phyloP scores from a whole-genome alignment of 192 early-diverging fungal species.

The Entomortierella parvispora region DNA sequence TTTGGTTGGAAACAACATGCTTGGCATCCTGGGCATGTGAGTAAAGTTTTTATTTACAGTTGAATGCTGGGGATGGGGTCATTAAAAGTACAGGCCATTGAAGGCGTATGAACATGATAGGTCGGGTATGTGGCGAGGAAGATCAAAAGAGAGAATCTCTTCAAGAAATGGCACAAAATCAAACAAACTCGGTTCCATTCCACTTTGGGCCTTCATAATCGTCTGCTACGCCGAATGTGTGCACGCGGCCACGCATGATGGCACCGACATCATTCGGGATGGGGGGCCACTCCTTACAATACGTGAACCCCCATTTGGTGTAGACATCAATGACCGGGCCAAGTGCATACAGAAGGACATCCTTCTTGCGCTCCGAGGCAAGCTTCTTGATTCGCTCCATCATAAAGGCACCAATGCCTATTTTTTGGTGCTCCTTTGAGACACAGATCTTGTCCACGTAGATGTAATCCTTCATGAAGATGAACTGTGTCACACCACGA shows the following conservation, averaged over 20 bases:
- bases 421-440: slow-evolving; percentile 43
- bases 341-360: slow-evolving; percentile 51
- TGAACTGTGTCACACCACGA: slow-evolving; percentile 50
- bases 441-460: slow-evolving; percentile 58
- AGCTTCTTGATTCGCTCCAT: slow-evolving; percentile 42
- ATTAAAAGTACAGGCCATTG: too few relatives aligned
- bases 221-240: slow-evolving; percentile 27
- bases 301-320: slow-evolving; percentile 47
- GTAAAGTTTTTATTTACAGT: too few relatives aligned
- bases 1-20: too few relatives aligned
- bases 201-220: slow-evolving; percentile 33
- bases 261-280: slow-evolving; percentile 42
- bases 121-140: too few relatives aligned
- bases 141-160: too few relatives aligned
- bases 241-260: slow-evolving; percentile 47
- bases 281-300: slow-evolving; percentile 52
- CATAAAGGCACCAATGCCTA: slow-evolving; percentile 47
- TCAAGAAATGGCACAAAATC: too few relatives aligned
- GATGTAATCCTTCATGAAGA: slow-evolving; percentile 55
- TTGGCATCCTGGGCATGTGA: too few relatives aligned
- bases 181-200: slow-evolving; percentile 36
- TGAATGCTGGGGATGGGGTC: too few relatives aligned
- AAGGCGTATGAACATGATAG: too few relatives aligned
- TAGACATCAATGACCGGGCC: slow-evolving; percentile 42
- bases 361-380: slow-evolving; percentile 39